Conservation (phyloP, 441 rosid species). For the Corymbia calophylla region DNA sequence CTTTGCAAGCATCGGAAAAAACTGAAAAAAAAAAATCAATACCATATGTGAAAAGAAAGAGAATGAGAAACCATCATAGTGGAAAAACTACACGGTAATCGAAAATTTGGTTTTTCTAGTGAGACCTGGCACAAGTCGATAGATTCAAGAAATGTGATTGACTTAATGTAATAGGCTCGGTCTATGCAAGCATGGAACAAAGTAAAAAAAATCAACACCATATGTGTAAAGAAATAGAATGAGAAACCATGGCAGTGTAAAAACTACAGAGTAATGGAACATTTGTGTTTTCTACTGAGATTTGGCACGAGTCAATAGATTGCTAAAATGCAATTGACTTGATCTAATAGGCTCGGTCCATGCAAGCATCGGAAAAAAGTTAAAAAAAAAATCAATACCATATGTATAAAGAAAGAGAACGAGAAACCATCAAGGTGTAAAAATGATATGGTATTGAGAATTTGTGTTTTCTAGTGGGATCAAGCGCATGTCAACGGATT, state of each 20-base stretch:
- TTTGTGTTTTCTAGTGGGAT: not conserved
- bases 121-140: rapidly evolving
- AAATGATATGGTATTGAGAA: not conserved
- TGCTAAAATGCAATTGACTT: not conserved
- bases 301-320: too few relatives aligned
- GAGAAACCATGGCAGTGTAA: not conserved
- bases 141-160: not conserved
- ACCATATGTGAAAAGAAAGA: not conserved
- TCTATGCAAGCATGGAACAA: not conserved
- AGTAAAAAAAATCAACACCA: too few relatives aligned
- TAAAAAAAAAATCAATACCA: not conserved
- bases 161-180: too few relatives aligned
- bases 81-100: not conserved
- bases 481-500: not conserved
- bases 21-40: too few relatives aligned
- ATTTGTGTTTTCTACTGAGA: not conserved
- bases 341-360: not conserved
- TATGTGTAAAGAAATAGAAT: not conserved
- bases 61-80: not conserved
- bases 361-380: not conserved
- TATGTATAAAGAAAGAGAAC: not conserved
- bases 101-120: not conserved
- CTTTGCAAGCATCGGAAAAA: not conserved
- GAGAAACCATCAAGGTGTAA: not conserved
- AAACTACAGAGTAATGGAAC: not conserved